These are phyloP conservation scores for Piper longum DNA, from an alignment of 164 flowering plant species.

Conservation along the genomic window DNA sequence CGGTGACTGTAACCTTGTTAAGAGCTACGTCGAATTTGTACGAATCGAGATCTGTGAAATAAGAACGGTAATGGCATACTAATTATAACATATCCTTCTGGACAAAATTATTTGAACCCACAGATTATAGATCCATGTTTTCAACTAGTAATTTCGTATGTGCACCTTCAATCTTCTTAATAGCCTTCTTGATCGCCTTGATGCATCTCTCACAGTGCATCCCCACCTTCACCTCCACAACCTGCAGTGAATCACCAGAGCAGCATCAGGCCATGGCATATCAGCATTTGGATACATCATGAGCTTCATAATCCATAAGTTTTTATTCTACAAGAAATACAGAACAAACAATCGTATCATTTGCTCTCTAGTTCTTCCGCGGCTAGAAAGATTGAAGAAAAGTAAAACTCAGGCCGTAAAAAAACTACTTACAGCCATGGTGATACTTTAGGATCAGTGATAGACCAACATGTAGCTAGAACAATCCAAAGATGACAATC, in stretches of 20 bases:
- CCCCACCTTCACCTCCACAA: conserved; percentile 80
- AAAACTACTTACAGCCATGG: conserved; percentile 4
- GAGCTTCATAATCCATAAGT: no score
- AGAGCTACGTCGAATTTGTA: conserved; percentile 50
- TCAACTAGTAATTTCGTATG: not conserved
- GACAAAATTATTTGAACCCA: no score
- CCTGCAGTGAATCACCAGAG: conserved; percentile 14
- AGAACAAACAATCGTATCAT: not conserved
- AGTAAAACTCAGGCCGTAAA: no score
- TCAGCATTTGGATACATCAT: not conserved
- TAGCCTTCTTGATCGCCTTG: conserved; percentile 77
- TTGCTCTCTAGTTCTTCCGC: not conserved
- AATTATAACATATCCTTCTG: not conserved
- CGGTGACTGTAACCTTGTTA: conserved; percentile 77
- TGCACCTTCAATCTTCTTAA: conserved; percentile 80
- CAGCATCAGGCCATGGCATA: not conserved
- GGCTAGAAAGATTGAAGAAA: not conserved
- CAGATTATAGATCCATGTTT: no score
- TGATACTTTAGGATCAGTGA: not conserved
- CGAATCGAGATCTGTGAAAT: conserved; percentile 55
- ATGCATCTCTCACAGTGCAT: conserved; percentile 87
- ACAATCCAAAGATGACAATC: not conserved
- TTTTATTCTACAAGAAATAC: no score
- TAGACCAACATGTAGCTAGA: not conserved
- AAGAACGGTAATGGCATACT: not conserved